A percentile compares a stretch with the other conserved stretches of the same genome.
phyloP scores from a whole-genome alignment of 164 flowering plant species.

The Umbellularia californica region DNA sequence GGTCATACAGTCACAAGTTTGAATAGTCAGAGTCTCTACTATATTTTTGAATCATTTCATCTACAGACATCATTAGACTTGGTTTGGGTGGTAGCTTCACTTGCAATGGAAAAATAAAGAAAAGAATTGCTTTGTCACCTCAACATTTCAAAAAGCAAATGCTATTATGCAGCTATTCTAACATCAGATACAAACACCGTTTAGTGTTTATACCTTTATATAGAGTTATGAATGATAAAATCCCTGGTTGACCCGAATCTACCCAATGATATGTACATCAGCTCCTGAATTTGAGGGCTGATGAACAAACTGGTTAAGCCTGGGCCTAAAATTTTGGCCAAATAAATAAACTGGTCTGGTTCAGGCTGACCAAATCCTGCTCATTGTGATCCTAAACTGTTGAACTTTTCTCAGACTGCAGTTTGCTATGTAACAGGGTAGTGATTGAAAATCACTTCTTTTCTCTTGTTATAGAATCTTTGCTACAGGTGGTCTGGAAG shows the following conservation, averaged over 20 bases:
- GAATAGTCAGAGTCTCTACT: background rate
- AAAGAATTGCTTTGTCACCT: too few species aligned
- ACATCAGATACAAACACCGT: too few species aligned
- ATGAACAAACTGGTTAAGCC: background rate
- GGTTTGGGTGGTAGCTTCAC: too few species aligned
- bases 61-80: background rate
- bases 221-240: too few species aligned
- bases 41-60: background rate
- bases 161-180: too few species aligned
- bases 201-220: too few species aligned
- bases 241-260: too few species aligned
- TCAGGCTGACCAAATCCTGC: background rate
- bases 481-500: constrained; percentile 79
- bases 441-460: background rate
- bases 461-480: constrained; percentile 52
- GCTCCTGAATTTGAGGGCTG: background rate
- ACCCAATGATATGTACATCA: too few species aligned
- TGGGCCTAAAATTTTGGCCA: background rate
- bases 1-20: constrained; percentile 9
- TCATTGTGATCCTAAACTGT: background rate
- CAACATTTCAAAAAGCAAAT: too few species aligned
- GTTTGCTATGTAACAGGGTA: background rate
- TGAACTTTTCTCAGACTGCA: background rate
- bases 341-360: background rate
- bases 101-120: too few species aligned